Conservation (phyloP, 371 early-diverging fungal species). For the Mucor saturninus region DNA sequence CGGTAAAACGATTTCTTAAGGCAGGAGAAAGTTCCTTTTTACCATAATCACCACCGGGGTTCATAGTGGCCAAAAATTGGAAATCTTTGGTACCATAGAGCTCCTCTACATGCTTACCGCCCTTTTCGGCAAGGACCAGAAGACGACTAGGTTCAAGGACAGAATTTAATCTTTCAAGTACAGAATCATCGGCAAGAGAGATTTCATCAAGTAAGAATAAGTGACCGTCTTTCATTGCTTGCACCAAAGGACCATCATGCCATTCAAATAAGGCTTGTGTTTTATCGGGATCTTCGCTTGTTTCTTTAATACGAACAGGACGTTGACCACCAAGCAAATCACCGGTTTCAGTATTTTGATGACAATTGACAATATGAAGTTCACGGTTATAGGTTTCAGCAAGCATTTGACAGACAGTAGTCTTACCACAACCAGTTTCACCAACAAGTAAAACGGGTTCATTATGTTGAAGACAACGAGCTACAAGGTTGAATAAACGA, state of each 20-base stretch:
- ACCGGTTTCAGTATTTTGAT: slow-evolving; percentile 96
- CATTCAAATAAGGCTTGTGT: slow-evolving; percentile 83
- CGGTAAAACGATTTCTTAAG: slow-evolving; percentile 98
- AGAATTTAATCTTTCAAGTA: slow-evolving; percentile 98
- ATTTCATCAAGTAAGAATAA: slow-evolving; percentile 99
- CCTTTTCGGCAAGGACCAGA: slow-evolving; percentile 95
- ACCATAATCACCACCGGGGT: slow-evolving; percentile 99
- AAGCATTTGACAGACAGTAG: slow-evolving; percentile 96
- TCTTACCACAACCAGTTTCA: slow-evolving; percentile 99
- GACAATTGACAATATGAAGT: slow-evolving; percentile 95
- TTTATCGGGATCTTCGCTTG: slow-evolving; percentile 31
- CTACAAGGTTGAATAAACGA: slow-evolving; percentile 88
- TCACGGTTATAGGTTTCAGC: slow-evolving; percentile 68
- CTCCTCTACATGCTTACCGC: slow-evolving; percentile 75
- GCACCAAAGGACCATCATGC: slow-evolving; percentile 95
- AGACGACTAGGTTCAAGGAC: slow-evolving; percentile 94
- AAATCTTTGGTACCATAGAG: slow-evolving; percentile 78
- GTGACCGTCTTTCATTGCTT: slow-evolving; percentile 94
- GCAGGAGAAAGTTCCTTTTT: slow-evolving; percentile 99
- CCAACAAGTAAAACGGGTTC: slow-evolving; percentile 99
- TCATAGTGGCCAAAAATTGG: slow-evolving; percentile 99
- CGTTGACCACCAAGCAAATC: slow-evolving; percentile 98
- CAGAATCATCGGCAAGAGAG: slow-evolving; percentile 99
- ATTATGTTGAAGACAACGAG: slow-evolving; percentile 78
- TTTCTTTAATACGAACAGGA: slow-evolving; percentile 80